These are phyloP conservation scores for Alternaria postmessia DNA, from an alignment of 2,329 filamentous ascomycete species.

Conservation along the genomic window DNA sequence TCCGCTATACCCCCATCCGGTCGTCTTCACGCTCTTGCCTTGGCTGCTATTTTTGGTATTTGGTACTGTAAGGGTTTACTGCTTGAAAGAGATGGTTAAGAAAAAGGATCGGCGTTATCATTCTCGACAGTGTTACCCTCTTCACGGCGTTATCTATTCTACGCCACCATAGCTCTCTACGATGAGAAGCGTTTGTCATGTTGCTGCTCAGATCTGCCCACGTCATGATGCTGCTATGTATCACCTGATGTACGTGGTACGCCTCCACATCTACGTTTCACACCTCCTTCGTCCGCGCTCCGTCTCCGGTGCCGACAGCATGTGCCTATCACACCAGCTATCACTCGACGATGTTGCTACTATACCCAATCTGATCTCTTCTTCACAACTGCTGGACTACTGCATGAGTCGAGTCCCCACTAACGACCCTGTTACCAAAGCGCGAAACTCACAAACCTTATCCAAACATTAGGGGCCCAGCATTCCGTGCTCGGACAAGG, in stretches of 20 bases:
- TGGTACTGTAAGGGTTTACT: constrained; percentile 2
- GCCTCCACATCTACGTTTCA: constrained; percentile 10
- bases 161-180: constrained; percentile 1
- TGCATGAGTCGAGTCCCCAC: constrained; percentile 4
- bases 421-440: constrained; percentile 8
- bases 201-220: constrained; percentile 1
- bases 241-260: constrained; percentile 16
- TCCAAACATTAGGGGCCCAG: constrained; percentile 6
- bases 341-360: constrained; percentile 9
- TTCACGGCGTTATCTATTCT: constrained; percentile 1
- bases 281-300: constrained; percentile 4
- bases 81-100: constrained; percentile 11
- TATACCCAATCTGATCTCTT: constrained; percentile 21
- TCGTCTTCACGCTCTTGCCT: constrained; percentile 11
- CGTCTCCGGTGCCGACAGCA: constrained; percentile 6
- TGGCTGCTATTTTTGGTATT: neutral
- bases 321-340: constrained; percentile 12
- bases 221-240: constrained; percentile 19
- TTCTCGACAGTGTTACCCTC: constrained; percentile 5
- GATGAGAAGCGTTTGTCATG: constrained; percentile 9
- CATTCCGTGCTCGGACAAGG: constrained; percentile 11
- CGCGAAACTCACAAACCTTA: constrained; percentile 13
- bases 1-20: constrained; percentile 32
- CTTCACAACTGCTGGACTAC: constrained; percentile 8
- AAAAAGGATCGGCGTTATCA: constrained; percentile 19